phyloP scores from a whole-genome alignment of 73 alveolate genomes.

The Uronychia binucleata region DNA sequence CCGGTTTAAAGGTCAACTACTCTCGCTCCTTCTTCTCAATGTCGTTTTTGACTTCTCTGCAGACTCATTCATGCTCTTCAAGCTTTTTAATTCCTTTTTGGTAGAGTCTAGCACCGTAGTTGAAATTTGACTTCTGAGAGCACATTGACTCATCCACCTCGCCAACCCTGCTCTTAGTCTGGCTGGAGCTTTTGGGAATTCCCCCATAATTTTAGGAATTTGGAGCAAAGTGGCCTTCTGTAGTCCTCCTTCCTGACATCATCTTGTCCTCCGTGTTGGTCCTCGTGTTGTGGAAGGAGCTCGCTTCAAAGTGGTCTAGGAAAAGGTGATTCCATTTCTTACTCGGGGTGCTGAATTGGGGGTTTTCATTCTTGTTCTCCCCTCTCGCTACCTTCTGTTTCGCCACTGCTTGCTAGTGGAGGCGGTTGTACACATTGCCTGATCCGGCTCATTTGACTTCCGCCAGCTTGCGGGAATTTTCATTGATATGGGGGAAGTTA shows the following conservation, averaged over 20 bases:
- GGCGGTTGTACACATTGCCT: conserved; percentile 32
- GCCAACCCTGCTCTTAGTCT: conserved; percentile 14
- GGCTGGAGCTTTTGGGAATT: not conserved
- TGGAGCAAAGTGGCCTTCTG: not conserved
- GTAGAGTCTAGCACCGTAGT: conserved; percentile 50
- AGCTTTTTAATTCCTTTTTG: conserved; percentile 43
- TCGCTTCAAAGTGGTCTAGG: not conserved
- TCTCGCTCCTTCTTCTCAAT: conserved; percentile 7
- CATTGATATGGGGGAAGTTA: conserved; percentile 32
- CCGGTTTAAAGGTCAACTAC: conserved; percentile 28
- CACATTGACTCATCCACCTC: not conserved
- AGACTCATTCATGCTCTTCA: conserved; percentile 39
- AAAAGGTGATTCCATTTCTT: not conserved
- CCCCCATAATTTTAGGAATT: not conserved
- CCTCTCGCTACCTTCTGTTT: conserved; percentile 42
- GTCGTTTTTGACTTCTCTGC: conserved; percentile 16
- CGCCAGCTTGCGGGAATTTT: conserved; percentile 23
- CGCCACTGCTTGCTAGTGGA: conserved; percentile 45
- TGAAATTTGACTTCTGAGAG: not conserved
- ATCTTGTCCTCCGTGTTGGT: not conserved
- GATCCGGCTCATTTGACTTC: conserved; percentile 30
- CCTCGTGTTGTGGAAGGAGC: not conserved
- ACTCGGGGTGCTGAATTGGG: not conserved
- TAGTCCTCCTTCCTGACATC: not conserved
- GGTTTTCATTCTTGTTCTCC: not conserved